phyloP scores from a whole-genome alignment of 2,329 filamentous ascomycete genomes.

The Zymoseptoria passerinii region DNA sequence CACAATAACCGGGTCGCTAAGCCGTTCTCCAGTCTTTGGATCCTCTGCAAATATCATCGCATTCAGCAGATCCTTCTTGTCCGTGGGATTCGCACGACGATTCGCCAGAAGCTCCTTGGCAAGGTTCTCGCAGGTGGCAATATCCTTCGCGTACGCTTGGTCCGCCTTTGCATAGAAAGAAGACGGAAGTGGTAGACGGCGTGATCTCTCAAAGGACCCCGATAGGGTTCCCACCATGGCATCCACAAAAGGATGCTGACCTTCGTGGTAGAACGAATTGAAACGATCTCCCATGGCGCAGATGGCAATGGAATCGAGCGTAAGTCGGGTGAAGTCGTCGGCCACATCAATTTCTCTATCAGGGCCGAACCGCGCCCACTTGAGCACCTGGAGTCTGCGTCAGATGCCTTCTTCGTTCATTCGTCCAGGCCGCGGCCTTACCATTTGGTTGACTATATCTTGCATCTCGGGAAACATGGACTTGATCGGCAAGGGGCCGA shows the following conservation, averaged over 20 bases:
- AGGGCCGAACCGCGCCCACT: conserved; percentile 42
- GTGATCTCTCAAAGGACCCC: conserved; percentile 30
- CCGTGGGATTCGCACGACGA: conserved; percentile 46
- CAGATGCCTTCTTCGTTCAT: too few relatives aligned
- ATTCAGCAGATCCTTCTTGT: conserved; percentile 54
- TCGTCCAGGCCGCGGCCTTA: conserved; percentile 1
- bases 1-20: conserved; percentile 55
- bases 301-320: conserved; percentile 65
- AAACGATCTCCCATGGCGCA: conserved; percentile 50
- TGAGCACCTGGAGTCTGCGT: conserved; percentile 10
- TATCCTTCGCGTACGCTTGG: conserved; percentile 47
- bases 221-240: conserved; percentile 58
- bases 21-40: conserved; percentile 52
- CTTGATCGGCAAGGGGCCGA: conserved; percentile 59
- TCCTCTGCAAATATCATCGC: conserved; percentile 63
- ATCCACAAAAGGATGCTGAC: conserved; percentile 52
- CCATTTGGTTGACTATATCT: conserved; percentile 28
- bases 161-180: conserved; percentile 29
- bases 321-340: conserved; percentile 64
- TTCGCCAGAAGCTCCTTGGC: conserved; percentile 53
- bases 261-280: conserved; percentile 58
- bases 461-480: conserved; percentile 52
- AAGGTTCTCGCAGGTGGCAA: conserved; percentile 47
- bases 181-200: conserved; percentile 41
- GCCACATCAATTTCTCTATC: conserved; percentile 49